phyloP scores from a whole-genome alignment of 306 rosid species.

The Vigna mungo region DNA sequence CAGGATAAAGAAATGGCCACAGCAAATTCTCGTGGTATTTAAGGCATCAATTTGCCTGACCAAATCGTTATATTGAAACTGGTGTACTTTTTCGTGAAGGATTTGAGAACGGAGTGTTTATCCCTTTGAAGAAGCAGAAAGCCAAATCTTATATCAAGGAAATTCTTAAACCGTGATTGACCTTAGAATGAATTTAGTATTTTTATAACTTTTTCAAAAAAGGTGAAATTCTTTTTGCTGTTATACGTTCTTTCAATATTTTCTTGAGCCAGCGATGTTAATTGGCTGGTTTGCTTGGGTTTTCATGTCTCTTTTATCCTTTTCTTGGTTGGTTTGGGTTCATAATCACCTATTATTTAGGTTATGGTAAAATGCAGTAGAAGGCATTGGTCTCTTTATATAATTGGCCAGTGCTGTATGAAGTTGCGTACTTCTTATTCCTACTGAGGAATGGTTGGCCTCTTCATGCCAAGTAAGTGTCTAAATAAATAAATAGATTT shows the following conservation, averaged over 20 bases:
- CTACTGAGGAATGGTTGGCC: constrained; percentile 19
- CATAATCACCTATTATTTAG: constrained; percentile 35
- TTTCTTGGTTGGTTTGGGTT: constrained; percentile 33
- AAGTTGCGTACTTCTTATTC: constrained; percentile 34
- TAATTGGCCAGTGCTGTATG: constrained; percentile 37
- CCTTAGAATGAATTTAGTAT: background rate
- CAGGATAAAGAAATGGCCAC: constrained; percentile 21
- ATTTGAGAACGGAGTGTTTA: constrained; percentile 2
- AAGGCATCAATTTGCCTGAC: background rate
- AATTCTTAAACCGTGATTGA: constrained; percentile 20
- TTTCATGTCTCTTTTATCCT: constrained; percentile 2
- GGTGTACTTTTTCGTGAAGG: background rate
- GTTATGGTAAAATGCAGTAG: constrained; percentile 27
- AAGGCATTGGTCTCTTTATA: constrained; percentile 37
- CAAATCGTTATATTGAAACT: constrained; percentile 14
- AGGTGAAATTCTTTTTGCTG: background rate
- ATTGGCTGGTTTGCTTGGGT: background rate
- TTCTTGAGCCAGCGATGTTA: constrained; percentile 21
- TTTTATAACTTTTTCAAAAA: background rate
- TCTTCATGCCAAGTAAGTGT: constrained; percentile 35
- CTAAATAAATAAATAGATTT: constrained; percentile 21
- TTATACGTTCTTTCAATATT: constrained; percentile 4
- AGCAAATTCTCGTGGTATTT: constrained; percentile 26
- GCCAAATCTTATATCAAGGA: background rate
- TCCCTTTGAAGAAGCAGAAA: constrained; percentile 14